A percentile compares a stretch with the other conserved stretches of the same genome.
Evolutionary conservation across 2,329 filamentous ascomycete species (phyloP).

Genomic region (Paecilomyces dactylethromorphus): DNA sequence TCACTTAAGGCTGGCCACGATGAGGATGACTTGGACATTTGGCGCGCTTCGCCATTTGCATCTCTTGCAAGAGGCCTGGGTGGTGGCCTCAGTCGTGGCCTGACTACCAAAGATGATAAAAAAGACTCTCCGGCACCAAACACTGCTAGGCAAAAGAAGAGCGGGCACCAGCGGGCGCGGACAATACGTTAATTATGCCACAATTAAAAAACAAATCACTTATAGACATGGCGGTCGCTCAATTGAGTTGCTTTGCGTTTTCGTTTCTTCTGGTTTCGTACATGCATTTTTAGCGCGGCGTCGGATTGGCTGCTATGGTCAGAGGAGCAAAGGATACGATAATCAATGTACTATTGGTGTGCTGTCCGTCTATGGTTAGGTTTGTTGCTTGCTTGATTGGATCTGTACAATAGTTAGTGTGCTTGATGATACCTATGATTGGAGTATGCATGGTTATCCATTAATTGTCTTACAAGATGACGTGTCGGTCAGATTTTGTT

Average conservation of each 20-base stretch:
- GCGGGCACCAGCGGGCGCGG: conserved; percentile 6
- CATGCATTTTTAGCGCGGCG: neutral
- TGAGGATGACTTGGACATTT: conserved; percentile 28
- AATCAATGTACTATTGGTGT: neutral
- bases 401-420: neutral
- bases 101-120: conserved; percentile 25
- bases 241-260: neutral
- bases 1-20: conserved; percentile 13
- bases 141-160: conserved; percentile 3
- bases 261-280: neutral
- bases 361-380: neutral
- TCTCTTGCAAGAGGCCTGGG: conserved; percentile 36
- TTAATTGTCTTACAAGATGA: neutral
- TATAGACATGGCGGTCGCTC: neutral
- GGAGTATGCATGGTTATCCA: neutral
- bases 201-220: neutral
- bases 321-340: conserved; percentile 4
- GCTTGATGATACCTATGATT: neutral
- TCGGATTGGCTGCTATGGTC: neutral
- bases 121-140: conserved; percentile 16
- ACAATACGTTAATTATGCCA: conserved; percentile 1
- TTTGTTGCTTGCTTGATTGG: neutral
- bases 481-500: neutral
- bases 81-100: conserved; percentile 34
- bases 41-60: conserved; percentile 32